A percentile compares a stretch with the other conserved stretches of the same genome.
These are phyloP conservation scores for Pseudogymnoascus sp. DNA, from an alignment of 2,329 filamentous ascomycete genomes.

Conservation along the genomic window DNA sequence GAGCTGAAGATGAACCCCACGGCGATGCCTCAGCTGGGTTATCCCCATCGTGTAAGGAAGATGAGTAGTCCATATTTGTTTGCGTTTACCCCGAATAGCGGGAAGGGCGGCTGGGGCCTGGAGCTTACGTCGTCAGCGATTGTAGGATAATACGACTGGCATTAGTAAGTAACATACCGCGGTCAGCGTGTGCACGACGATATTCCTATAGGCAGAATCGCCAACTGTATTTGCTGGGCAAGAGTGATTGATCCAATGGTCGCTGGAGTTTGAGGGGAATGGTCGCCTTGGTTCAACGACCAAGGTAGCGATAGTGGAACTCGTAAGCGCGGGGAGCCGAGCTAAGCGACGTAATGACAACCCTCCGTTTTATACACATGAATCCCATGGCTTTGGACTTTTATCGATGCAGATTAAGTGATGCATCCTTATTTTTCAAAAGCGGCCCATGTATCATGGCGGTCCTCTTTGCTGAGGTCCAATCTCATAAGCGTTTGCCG, in stretches of 20 bases:
- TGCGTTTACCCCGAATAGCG: not conserved
- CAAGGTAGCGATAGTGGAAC: conserved; percentile 6
- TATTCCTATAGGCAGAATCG: not conserved
- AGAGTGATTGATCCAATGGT: not conserved
- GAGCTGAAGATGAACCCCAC: conserved; percentile 40
- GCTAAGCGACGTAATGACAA: conserved; percentile 6
- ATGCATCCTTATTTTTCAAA: conserved; percentile 6
- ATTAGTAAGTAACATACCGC: not conserved
- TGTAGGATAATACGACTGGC: not conserved
- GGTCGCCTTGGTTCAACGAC: not conserved
- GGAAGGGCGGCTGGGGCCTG: not conserved
- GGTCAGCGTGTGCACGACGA: not conserved
- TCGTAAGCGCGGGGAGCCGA: conserved; percentile 6
- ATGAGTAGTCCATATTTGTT: conserved; percentile 56
- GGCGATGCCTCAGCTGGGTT: conserved; percentile 51
- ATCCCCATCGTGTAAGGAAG: conserved; percentile 48
- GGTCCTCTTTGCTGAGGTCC: not conserved
- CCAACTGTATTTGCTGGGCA: not conserved
- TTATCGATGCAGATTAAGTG: conserved; percentile 2
- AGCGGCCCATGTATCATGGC: not conserved
- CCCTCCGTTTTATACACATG: not conserved
- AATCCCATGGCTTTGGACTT: not conserved
- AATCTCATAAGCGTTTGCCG: not conserved
- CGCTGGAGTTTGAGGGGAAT: not conserved
- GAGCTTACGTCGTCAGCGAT: conserved; percentile 7